Evolutionary conservation across 371 early-diverging fungal species (phyloP), one percentile per base, ranked within the genome.

Genomic region (Mortierella sp.): DNA sequence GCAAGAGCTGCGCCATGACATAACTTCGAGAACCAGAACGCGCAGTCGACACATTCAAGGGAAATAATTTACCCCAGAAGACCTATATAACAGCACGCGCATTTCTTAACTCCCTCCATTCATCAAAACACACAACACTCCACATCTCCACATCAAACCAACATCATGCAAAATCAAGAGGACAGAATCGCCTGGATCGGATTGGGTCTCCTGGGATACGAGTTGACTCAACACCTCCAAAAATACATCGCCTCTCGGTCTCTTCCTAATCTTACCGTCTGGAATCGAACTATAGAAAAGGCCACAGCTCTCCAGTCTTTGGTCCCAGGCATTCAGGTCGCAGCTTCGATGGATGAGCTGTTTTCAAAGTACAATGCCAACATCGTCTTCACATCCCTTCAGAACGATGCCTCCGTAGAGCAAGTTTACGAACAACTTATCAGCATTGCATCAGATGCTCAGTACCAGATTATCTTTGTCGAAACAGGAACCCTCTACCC

Each of bases 401-500:
- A 72, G 5, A 84, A 84, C 62, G 84, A 80, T 26, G 73, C 73
- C 12, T 75, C 75, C 2, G 80, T 84, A 43, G 70, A 68, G 40
- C 28, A 40, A 22, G 68, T 80, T 57, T 84, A 80, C 45, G 54
- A 49, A 5, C 59, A 71, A 55, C 67, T 84, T 3, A 55, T 84
- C 8, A 49, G 49, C 5, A 32, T 65, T 18, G 64, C 66, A 26
- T 58, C 68, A n/a, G 39, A 61, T 20, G 51, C 14, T n/a, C 66
- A 73, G 10, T 24, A 68, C 2, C 64, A 60, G 12, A 22, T 71
- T 57, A 77, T 77, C 22, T 76, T 84, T 75, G 57, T 80, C 32
- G 84, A 80, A 12, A 70, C 64, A 22, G 72, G 73, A 11, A 84
- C 84, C 22, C 70, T 84, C 24, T 74, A 74, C 57, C 81, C 84